Percentiles rank a stretch among this genome's conserved stretches.
phyloP scores from a whole-genome alignment of 805 yeast species.

The Kodamaea jinghongensis region DNA sequence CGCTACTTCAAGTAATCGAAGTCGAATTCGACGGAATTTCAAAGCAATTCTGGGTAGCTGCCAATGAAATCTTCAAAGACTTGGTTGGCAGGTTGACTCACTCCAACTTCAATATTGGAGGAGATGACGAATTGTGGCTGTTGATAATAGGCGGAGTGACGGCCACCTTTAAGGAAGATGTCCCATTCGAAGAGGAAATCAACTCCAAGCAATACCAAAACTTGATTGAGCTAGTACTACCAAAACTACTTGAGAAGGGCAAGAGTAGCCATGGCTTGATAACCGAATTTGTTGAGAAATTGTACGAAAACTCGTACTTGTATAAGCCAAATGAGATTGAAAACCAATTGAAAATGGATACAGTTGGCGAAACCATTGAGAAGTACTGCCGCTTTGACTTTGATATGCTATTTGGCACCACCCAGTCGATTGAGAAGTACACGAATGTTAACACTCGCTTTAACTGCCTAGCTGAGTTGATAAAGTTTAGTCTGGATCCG shows the following conservation, averaged over 20 bases:
- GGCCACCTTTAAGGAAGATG: slow-evolving; percentile 35
- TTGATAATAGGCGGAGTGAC: slow-evolving; percentile 40
- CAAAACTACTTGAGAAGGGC: slow-evolving; percentile 26
- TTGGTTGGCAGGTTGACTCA: slow-evolving; percentile 31
- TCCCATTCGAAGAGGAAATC: slow-evolving; percentile 33
- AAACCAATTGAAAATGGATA: slow-evolving; percentile 19
- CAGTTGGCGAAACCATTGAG: slow-evolving; percentile 29
- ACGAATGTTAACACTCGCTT: slow-evolving; percentile 50
- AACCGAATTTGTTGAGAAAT: slow-evolving; percentile 33
- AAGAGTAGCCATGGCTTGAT: slow-evolving; percentile 8
- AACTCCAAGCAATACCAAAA: slow-evolving; percentile 45
- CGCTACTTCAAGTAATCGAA: slow-evolving; percentile 52
- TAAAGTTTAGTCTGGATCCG: slow-evolving; percentile 33
- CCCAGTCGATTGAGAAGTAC: slow-evolving; percentile 45
- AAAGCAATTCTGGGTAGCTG: slow-evolving; percentile 53
- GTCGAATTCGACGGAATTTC: slow-evolving; percentile 38
- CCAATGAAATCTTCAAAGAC: slow-evolving; percentile 40
- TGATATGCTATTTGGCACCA: slow-evolving; percentile 59
- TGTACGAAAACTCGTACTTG: slow-evolving; percentile 60
- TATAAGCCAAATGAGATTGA: slow-evolving; percentile 60
- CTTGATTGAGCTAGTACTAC: slow-evolving; percentile 42
- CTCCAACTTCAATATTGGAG: slow-evolving; percentile 2
- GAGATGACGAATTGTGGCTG: slow-evolving; percentile 34
- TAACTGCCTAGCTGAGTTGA: slow-evolving; percentile 53
- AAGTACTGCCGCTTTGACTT: slow-evolving; percentile 40